phyloP scores from a whole-genome alignment of 2,329 filamentous ascomycete species.

The Xylaria sp. region DNA sequence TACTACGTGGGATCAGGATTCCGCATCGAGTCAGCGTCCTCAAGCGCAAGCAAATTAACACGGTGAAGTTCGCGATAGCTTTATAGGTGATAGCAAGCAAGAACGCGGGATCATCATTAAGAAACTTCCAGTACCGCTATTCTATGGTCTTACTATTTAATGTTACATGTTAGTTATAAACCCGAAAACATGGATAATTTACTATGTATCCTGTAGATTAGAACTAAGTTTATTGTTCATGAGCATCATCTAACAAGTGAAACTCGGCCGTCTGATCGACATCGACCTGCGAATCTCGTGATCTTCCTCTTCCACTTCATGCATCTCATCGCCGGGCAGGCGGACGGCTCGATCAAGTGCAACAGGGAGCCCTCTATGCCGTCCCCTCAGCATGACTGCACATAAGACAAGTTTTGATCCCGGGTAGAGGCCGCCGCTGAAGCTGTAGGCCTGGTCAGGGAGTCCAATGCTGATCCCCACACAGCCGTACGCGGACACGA shows the following conservation, averaged over 20 bases:
- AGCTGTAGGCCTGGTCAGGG: constrained; percentile 57
- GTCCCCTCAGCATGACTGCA: constrained; percentile 60
- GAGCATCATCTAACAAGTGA: not conserved
- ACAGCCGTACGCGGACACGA: constrained; percentile 62
- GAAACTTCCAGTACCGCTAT: too few relatives aligned
- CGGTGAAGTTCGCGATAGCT: not conserved
- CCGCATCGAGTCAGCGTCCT: constrained; percentile 1
- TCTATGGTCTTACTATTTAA: too few relatives aligned
- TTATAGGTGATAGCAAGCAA: too few relatives aligned
- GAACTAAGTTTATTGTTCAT: not conserved
- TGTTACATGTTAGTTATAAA: too few relatives aligned
- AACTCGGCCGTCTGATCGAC: constrained; percentile 40
- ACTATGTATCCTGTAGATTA: not conserved
- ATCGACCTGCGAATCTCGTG: constrained; percentile 47
- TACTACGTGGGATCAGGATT: not conserved
- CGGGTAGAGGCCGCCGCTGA: constrained; percentile 59
- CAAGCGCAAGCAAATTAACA: too few relatives aligned
- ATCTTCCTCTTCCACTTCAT: constrained; percentile 50
- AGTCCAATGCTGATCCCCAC: constrained; percentile 63
- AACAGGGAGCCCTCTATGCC: constrained; percentile 61
- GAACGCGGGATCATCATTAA: too few relatives aligned
- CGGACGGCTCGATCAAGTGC: constrained; percentile 60
- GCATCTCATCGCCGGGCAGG: constrained; percentile 47
- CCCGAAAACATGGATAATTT: not conserved
- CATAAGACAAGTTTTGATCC: constrained; percentile 63